These are phyloP conservation scores for Phytophthora fragariae DNA, from an alignment of 352 stramenopile genomes.

Conservation along the genomic window DNA sequence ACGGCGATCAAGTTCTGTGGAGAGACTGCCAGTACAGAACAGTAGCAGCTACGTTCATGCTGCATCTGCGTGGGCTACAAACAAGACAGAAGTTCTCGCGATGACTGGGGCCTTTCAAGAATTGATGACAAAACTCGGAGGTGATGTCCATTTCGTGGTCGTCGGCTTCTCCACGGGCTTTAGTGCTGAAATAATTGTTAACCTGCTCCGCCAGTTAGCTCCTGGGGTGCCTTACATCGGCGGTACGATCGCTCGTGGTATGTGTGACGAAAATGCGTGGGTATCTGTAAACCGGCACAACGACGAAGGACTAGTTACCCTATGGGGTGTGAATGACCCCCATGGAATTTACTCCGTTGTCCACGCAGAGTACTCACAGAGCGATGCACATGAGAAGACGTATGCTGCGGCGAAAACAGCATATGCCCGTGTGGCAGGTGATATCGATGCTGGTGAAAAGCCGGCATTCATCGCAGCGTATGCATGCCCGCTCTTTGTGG, in stretches of 20 bases:
- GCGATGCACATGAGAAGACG: constrained; percentile 78
- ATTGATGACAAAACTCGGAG: constrained; percentile 78
- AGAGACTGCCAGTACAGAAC: constrained; percentile 58
- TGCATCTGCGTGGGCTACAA: constrained; percentile 77
- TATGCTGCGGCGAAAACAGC: constrained; percentile 78
- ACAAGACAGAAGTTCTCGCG: constrained; percentile 74
- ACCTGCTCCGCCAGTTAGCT: constrained; percentile 73
- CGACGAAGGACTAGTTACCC: constrained; percentile 79
- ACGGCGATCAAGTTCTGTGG: constrained; percentile 50
- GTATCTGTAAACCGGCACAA: constrained; percentile 89
- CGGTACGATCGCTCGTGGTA: constrained; percentile 82
- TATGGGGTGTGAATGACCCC: constrained; percentile 89
- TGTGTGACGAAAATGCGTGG: constrained; percentile 90
- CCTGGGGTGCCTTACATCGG: constrained; percentile 87
- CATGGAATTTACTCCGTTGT: constrained; percentile 85
- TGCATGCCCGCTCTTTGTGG: constrained; percentile 82
- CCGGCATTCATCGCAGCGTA: constrained; percentile 85
- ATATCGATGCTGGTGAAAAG: constrained; percentile 75
- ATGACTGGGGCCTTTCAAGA: constrained; percentile 85
- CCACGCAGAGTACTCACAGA: constrained; percentile 83
- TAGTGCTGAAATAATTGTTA: constrained; percentile 76
- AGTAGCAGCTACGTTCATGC: constrained; percentile 74
- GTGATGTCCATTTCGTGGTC: constrained; percentile 86
- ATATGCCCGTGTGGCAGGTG: constrained; percentile 53
- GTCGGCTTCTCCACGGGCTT: constrained; percentile 88